Base-by-base conservation (phyloP, 2,329 filamentous ascomycete genomes). In the Emericellopsis atlantica region DNA sequence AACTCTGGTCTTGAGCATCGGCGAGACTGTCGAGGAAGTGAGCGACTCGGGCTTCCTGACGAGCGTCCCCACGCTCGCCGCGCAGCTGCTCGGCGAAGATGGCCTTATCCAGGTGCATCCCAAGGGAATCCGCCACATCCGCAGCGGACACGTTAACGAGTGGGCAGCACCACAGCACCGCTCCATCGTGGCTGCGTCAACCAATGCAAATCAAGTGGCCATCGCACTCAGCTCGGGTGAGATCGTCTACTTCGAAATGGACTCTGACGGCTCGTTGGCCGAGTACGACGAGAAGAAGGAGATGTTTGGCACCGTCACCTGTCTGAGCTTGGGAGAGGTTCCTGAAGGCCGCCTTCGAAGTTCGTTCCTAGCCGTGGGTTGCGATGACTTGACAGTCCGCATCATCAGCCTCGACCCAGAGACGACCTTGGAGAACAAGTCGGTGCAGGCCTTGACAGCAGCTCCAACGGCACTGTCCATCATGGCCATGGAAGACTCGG, bases 201-300 rank as follows among this genome's bases (percentile, higher is more conserved):
- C 90, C 14, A 99, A 98, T 54, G 81, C 90, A 51, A 79, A 85
- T 34, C 92, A 99, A 61, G 86, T 98, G 22, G 88, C 88, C 4
- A 81, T 96, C 39, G 92, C 92, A 1, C 69, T 99, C 22, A 96
- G 89, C 56, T 95, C 89, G 8, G 90, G 90, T 32, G 92, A 98
- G 59, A 90, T 98, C 47, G 85, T 95, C 34, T 98, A 96, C 56
- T 98, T 98, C 51, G 93, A 98, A 58, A 90, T 95, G 79, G 92
- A 95, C 53, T 74, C 78, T 0, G 90, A 96, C 59, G 89, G 89
- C 24, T 84, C 84, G 4, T 69, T 96, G 26, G 87, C 87, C 29
- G 90, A 96, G 63, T 95, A 95, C 49, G 84, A 96, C 48, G 89
- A 96, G 54, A 88, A 90, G 58, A 87, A 88, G 52, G 84, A 93